phyloP scores from a whole-genome alignment of 2,329 filamentous ascomycete species.

The Aspergillus pseudoglaucus region DNA sequence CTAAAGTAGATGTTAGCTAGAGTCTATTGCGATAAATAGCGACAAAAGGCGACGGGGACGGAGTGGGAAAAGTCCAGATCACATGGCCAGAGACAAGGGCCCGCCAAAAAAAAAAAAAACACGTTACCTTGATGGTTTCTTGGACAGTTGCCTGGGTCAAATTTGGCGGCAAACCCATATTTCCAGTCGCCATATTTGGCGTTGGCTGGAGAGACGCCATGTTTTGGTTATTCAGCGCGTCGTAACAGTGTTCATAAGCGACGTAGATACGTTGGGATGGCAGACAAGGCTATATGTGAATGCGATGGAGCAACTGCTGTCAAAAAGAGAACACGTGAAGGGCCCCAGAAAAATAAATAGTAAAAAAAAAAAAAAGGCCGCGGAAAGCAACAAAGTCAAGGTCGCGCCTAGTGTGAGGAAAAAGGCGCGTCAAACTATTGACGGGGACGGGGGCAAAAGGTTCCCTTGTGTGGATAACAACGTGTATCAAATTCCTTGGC shows the following conservation, averaged over 20 bases:
- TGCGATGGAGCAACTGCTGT: neutral
- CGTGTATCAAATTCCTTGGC: neutral
- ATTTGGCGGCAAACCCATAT: constrained; percentile 56
- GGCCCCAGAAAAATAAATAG: neutral
- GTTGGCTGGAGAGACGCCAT: constrained; percentile 79
- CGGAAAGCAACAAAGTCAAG: neutral
- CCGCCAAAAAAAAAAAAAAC: neutral
- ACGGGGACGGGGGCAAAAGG: neutral
- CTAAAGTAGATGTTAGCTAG: constrained; percentile 47
- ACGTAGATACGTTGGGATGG: constrained; percentile 9
- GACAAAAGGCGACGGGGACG: neutral
- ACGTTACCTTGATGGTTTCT: constrained; percentile 53
- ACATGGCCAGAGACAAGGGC: neutral
- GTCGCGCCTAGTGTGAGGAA: neutral
- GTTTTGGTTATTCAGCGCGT: constrained; percentile 26
- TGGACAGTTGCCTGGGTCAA: constrained; percentile 72
- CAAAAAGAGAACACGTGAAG: neutral
- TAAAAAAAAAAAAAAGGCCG: neutral
- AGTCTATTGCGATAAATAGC: neutral
- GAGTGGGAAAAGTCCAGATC: neutral
- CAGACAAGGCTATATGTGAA: neutral
- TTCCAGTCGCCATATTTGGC: constrained; percentile 61
- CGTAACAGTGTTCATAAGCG: constrained; percentile 26
- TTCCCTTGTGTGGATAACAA: neutral
- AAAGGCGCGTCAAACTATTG: neutral